Evolutionary conservation across 2,329 filamentous ascomycete genomes (phyloP).

Genomic region (Colletotrichum liaoningense): DNA sequence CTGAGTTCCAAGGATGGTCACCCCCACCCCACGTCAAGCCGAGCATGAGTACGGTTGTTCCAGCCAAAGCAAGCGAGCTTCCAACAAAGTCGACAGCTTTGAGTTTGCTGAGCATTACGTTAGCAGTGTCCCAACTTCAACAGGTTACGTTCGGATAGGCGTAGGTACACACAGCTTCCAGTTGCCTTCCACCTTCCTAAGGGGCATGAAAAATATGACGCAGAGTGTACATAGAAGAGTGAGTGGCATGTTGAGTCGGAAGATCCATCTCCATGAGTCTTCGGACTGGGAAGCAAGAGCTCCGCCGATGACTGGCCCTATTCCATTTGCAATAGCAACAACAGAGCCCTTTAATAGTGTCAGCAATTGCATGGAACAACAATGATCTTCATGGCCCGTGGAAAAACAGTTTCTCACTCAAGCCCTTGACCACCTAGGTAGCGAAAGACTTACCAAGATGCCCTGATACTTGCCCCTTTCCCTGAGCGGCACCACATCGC

Average conservation of each 20-base stretch:
- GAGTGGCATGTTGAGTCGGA: conserved; percentile 64
- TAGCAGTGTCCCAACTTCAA: not conserved
- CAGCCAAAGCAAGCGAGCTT: conserved; percentile 49
- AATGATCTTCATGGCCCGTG: not conserved
- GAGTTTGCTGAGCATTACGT: conserved; percentile 50
- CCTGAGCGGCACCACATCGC: conserved; percentile 60
- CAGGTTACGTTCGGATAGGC: not conserved
- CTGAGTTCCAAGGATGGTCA: conserved; percentile 66
- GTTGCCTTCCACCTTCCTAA: conserved; percentile 63
- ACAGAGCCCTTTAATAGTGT: conserved; percentile 52
- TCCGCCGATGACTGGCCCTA: conserved; percentile 66
- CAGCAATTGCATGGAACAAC: not conserved
- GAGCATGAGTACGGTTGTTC: conserved; percentile 59
- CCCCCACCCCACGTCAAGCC: conserved; percentile 70
- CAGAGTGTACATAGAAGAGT: conserved; percentile 58
- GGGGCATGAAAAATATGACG: conserved; percentile 67
- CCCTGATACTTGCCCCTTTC: conserved; percentile 56
- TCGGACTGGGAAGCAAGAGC: conserved; percentile 56
- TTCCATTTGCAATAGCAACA: conserved; percentile 64
- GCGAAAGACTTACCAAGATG: conserved; percentile 47
- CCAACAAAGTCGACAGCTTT: conserved; percentile 59
- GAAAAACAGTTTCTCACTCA: not conserved
- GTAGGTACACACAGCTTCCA: conserved; percentile 54
- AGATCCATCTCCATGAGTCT: conserved; percentile 65
- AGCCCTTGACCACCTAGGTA: not conserved